phyloP scores from a whole-genome alignment of 495 filamentous ascomycete genomes.

The Oidiodendron maius region DNA sequence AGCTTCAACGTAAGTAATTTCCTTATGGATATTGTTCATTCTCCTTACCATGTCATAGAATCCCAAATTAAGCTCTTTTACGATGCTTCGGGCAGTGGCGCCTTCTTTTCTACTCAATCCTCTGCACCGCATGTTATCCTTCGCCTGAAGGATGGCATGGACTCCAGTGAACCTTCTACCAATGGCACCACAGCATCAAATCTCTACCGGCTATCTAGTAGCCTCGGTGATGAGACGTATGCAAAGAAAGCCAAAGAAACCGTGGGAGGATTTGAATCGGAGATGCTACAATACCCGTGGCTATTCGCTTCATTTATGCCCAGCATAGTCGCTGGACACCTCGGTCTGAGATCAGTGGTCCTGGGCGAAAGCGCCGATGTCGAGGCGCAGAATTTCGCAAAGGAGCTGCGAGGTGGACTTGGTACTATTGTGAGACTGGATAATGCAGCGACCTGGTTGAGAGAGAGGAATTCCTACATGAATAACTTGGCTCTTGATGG shows the following conservation, averaged over 20 bases:
- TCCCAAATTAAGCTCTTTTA: conserved; percentile 66
- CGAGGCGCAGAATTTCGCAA: conserved; percentile 16
- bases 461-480: conserved; percentile 27
- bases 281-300: conserved; percentile 88
- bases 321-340: conserved; percentile 59
- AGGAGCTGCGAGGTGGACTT: conserved; percentile 16
- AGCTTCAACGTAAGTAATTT: conserved; percentile 72
- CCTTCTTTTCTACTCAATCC: conserved; percentile 79
- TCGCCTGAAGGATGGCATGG: conserved; percentile 88
- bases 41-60: too few species aligned
- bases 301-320: conserved; percentile 76
- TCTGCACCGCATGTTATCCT: conserved; percentile 69
- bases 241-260: conserved; percentile 63
- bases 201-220: conserved; percentile 65
- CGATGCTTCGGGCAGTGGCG: conserved; percentile 49
- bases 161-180: conserved; percentile 79
- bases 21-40: too few species aligned
- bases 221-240: conserved; percentile 65
- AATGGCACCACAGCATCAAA: conserved; percentile 84
- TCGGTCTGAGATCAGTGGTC: conserved; percentile 35
- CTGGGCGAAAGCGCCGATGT: conserved; percentile 10
- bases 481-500: conserved; percentile 36
- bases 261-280: conserved; percentile 76
- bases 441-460: conserved; percentile 12
- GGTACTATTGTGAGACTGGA: conserved; percentile 11